These are phyloP conservation scores for Epicoccum nigrum DNA, from an alignment of 2,329 filamentous ascomycete genomes.

Conservation along the genomic window DNA sequence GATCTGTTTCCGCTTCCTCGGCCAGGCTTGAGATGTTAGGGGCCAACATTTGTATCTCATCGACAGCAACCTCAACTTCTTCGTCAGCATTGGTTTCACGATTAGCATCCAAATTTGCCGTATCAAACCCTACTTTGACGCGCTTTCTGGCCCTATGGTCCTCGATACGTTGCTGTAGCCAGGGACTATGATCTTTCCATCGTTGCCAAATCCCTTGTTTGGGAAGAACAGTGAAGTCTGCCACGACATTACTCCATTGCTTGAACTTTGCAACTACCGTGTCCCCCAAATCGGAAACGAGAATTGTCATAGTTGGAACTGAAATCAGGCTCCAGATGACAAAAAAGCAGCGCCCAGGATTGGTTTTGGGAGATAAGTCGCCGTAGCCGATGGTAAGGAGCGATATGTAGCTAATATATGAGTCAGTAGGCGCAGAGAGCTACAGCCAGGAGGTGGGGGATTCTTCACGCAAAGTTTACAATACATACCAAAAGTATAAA, in stretches of 20 bases:
- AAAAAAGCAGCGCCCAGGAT: slow-evolving; percentile 82
- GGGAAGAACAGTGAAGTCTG: slow-evolving; percentile 70
- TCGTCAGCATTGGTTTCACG: background rate
- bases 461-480: too few species aligned
- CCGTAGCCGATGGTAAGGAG: slow-evolving; percentile 89
- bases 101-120: slow-evolving; percentile 40
- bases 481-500: slow-evolving; percentile 79
- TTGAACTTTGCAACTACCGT: slow-evolving; percentile 76
- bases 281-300: slow-evolving; percentile 68
- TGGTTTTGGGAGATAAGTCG: slow-evolving; percentile 76
- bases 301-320: slow-evolving; percentile 84
- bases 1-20: slow-evolving; percentile 21
- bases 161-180: slow-evolving; percentile 45
- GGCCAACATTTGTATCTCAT: slow-evolving; percentile 15
- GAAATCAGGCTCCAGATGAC: slow-evolving; percentile 92
- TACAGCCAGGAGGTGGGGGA: too few species aligned
- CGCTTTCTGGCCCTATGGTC: slow-evolving; percentile 47
- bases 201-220: slow-evolving; percentile 62
- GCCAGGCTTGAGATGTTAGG: slow-evolving; percentile 19
- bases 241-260: slow-evolving; percentile 63
- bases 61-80: slow-evolving; percentile 9
- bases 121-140: slow-evolving; percentile 55
- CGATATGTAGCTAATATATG: slow-evolving; percentile 55
- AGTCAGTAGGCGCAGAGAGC: too few species aligned
- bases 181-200: slow-evolving; percentile 57